A percentile compares a stretch with the other conserved stretches of the same genome.
Evolutionary conservation across 495 filamentous ascomycete genomes (phyloP).

Genomic region (Aspergillus taichungensis): DNA sequence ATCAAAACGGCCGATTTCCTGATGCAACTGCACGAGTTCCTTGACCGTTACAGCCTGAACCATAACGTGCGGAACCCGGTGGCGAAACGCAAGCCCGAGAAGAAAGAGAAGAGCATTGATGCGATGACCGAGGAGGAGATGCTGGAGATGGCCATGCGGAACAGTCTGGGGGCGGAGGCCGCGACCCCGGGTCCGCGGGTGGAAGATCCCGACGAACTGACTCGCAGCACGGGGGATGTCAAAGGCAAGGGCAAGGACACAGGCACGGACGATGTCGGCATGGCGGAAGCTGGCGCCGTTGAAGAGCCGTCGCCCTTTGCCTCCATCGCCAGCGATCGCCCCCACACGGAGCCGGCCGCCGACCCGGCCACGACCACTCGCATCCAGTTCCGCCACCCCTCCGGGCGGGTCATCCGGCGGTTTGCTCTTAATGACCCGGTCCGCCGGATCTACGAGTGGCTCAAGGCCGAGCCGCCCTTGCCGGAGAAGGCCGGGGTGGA

Average conservation of each 20-base stretch:
- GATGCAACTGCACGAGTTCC: conserved; percentile 85
- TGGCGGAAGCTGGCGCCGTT: conserved; percentile 19
- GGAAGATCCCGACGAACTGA: conserved; percentile 79
- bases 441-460: conserved; percentile 84
- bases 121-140: conserved; percentile 96
- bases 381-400: conserved; percentile 81
- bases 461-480: conserved; percentile 67
- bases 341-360: conserved; percentile 67
- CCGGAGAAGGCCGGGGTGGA: conserved; percentile 66
- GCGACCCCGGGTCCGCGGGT: conserved; percentile 24
- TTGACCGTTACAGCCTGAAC: conserved; percentile 87
- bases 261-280: conserved; percentile 30
- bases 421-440: conserved; percentile 78
- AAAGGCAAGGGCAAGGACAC: conserved; percentile 59
- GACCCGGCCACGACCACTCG: conserved; percentile 67
- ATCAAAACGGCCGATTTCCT: conserved; percentile 73
- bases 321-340: conserved; percentile 57
- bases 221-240: conserved; percentile 47
- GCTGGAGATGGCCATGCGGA: conserved; percentile 85
- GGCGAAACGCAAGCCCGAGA: conserved; percentile 65
- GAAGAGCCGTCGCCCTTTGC: conserved; percentile 44
- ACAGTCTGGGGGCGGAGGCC: conserved; percentile 53
- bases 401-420: conserved; percentile 70
- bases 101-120: conserved; percentile 62
- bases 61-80: conserved; percentile 88